Base-by-base conservation (phyloP, 1,284 basidiomycete species). In the Singerocomus rubriflavus region DNA sequence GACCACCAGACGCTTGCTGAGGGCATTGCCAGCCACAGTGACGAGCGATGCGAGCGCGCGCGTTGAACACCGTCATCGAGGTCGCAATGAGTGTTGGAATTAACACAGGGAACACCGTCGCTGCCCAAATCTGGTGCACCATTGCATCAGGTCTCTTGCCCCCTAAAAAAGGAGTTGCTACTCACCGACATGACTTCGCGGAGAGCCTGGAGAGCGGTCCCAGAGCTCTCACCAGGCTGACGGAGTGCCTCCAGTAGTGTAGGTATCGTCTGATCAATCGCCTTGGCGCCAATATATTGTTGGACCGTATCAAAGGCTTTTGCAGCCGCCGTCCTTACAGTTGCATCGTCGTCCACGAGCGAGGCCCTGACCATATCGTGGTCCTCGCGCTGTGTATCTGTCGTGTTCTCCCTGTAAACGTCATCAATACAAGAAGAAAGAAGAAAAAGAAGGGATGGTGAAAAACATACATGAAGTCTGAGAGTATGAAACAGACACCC, bases 271-370 rank as follows among this genome's bases (percentile, higher is more conserved):
- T 2, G 86, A 66, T 99, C 94, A 59, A 98, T 96, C 6, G 95
- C 96, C 65, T 88, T 91, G 30, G 83, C 80, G 8, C 97, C 96
- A 40, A 96, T 78, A 64, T 90, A 80, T 56, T 95, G 91, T 73
- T 98, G 96, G 41, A 97, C 79, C 2, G 86, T 80, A 67, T 99
- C 96, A 72, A 99, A 99, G 0, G 94, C 92, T 65, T 84, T 86
- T 0, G 96, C 96, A 7, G 96, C 95, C 0, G 96, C 95, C 6
- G 88, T 73, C 51, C 96, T 86, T n/a, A 99, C 97, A 43, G 79
- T 81, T 9, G 87, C 73, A 59, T 94, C 87, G 51, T 89, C 84
- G 66, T 99, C 96, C 29, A 99, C 93, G 10, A 99, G 78, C 0
- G 93, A 90, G 6, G 78, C 72, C 17, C 93, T 86, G 40, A 99